Conservation (phyloP, 371 early-diverging fungal genomes). For the Mortierella sp. region DNA sequence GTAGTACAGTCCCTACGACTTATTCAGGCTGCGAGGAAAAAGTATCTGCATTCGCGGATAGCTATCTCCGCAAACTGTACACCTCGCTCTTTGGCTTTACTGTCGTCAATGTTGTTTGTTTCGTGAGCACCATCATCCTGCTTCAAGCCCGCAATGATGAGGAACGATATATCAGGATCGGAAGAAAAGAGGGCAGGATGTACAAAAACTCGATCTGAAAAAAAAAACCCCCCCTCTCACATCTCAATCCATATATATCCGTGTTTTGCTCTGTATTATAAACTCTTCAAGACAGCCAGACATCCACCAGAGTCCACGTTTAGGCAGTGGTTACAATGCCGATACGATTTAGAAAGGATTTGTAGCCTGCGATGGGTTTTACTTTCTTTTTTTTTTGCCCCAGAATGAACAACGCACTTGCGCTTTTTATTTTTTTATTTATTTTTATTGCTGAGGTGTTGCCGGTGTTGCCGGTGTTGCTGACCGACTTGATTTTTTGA, state of each 20-base stretch:
- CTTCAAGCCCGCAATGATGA: conserved; percentile 57
- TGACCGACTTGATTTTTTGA: conserved; percentile 23
- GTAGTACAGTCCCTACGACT: not conserved
- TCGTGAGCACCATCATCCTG: conserved; percentile 51
- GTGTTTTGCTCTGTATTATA: not conserved
- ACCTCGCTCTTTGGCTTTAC: conserved; percentile 57
- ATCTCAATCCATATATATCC: not conserved
- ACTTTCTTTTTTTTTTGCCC: not conserved
- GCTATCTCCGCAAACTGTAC: conserved; percentile 46
- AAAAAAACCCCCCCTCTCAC: not conserved
- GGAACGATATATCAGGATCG: conserved; percentile 56
- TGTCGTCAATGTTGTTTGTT: conserved; percentile 44
- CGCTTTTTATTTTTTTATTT: not conserved
- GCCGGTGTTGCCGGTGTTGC: conserved; percentile 16
- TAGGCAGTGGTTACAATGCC: no score
- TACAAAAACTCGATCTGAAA: conserved; percentile 43
- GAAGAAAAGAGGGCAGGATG: conserved; percentile 50
- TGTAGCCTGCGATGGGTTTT: no score
- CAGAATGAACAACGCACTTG: no score
- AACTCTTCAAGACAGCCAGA: no score
- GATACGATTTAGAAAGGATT: no score
- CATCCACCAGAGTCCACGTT: no score
- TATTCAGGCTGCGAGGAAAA: conserved; percentile 51
- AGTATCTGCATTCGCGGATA: conserved; percentile 45
- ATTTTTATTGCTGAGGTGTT: conserved; percentile 7